phyloP scores from a whole-genome alignment of 768 basidiomycete genomes.

The Hygrophorus pudorinus region DNA sequence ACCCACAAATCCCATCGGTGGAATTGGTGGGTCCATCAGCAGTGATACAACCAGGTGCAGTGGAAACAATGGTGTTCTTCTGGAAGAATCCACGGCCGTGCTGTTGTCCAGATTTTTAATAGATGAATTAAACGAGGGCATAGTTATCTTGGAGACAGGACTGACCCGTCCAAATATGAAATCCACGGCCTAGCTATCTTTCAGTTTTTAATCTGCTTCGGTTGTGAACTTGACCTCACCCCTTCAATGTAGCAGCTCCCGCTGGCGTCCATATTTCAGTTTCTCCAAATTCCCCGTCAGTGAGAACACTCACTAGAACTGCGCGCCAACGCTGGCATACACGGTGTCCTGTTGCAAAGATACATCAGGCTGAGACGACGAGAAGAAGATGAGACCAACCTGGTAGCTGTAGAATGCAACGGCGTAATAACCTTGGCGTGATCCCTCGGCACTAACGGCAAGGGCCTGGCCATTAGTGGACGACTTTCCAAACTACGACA shows the following conservation, averaged over 20 bases:
- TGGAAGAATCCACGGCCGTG: slow-evolving; percentile 15
- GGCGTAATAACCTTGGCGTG: background rate
- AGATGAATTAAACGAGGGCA: too few relatives aligned
- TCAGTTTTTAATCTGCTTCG: too few relatives aligned
- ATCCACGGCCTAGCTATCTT: slow-evolving; percentile 11
- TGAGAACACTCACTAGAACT: slow-evolving; percentile 2
- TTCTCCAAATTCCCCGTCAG: slow-evolving; percentile 16
- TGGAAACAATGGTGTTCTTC: slow-evolving; percentile 17
- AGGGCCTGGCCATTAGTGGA: slow-evolving; percentile 16
- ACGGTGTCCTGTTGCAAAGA: too few relatives aligned
- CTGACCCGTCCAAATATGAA: slow-evolving; percentile 16
- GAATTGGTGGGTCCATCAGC: slow-evolving; percentile 15
- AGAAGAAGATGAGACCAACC: too few relatives aligned
- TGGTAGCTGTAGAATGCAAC: too few relatives aligned
- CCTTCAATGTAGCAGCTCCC: slow-evolving; percentile 17
- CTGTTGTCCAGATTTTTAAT: too few relatives aligned
- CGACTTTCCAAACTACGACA: slow-evolving; percentile 13
- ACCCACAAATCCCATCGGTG: slow-evolving; percentile 9
- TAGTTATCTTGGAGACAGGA: background rate
- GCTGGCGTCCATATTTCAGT: slow-evolving; percentile 16
- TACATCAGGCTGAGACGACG: too few relatives aligned
- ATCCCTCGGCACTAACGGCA: slow-evolving; percentile 19
- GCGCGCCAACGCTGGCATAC: too few relatives aligned
- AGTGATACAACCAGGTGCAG: slow-evolving; percentile 16
- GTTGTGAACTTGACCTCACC: too few relatives aligned